Conservation (phyloP, 345 rosid genomes). For the Erodium maritimum region DNA sequence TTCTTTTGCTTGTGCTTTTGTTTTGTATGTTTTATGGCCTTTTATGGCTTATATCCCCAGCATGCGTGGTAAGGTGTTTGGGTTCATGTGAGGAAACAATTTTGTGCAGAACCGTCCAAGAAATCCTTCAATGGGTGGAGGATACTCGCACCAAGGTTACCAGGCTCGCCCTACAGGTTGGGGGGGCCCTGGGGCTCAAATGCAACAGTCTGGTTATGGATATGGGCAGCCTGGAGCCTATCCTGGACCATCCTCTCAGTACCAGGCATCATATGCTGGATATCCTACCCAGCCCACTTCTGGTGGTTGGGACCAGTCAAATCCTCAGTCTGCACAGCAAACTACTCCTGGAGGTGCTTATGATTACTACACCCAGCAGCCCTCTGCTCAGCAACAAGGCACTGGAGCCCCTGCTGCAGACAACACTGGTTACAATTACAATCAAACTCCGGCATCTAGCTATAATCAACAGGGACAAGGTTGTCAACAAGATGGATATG, state of each 20-base stretch:
- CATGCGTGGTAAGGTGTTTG: conserved; percentile 7
- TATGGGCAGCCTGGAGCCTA: conserved; percentile 85
- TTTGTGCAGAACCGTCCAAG: conserved; percentile 83
- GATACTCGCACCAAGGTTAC: conserved; percentile 82
- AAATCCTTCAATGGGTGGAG: conserved; percentile 72
- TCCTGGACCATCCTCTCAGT: conserved; percentile 63
- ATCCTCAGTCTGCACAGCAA: conserved; percentile 55
- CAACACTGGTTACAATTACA: conserved; percentile 50
- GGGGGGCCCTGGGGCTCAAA: conserved; percentile 62
- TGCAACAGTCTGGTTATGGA: conserved; percentile 83
- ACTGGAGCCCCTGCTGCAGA: conserved; percentile 63
- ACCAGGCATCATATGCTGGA: conserved; percentile 58
- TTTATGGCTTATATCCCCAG: conserved; percentile 4
- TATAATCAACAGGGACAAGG: conserved; percentile 75
- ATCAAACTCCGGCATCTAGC: conserved; percentile 55
- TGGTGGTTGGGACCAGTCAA: conserved; percentile 65
- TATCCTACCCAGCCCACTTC: conserved; percentile 73
- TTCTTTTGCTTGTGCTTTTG: background rate
- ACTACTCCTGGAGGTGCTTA: conserved; percentile 56
- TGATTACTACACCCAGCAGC: conserved; percentile 79
- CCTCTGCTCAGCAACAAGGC: conserved; percentile 44
- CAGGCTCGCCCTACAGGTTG: conserved; percentile 74
- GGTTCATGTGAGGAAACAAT: conserved; percentile 23
- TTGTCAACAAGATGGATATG: conserved; percentile 71
- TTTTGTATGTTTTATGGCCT: background rate